These are phyloP conservation scores for Candida railenensis DNA, from an alignment of 805 yeast genomes.

Conservation along the genomic window DNA sequence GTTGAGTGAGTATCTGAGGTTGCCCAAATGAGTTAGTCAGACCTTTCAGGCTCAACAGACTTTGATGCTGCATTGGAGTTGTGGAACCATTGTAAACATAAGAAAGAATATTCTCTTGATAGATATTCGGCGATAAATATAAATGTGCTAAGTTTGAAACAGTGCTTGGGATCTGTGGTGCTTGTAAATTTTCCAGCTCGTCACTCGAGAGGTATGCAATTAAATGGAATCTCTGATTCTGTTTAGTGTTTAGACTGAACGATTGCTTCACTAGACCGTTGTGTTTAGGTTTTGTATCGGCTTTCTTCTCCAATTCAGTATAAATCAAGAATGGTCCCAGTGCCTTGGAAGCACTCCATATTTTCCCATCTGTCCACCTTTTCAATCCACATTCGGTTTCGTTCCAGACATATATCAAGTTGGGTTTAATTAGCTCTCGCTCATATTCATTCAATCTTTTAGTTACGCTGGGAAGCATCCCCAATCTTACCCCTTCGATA, in stretches of 20 bases:
- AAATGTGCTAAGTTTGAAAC: constrained; percentile 23
- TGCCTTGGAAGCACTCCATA: constrained; percentile 74
- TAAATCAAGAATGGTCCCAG: constrained; percentile 49
- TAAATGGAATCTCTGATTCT: constrained; percentile 55
- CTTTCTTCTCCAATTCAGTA: constrained; percentile 52
- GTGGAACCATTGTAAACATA: constrained; percentile 3
- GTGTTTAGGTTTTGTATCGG: constrained; percentile 24
- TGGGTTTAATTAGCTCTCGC: constrained; percentile 51
- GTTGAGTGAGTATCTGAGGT: constrained; percentile 13
- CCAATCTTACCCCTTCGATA: constrained; percentile 62
- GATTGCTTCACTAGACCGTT: constrained; percentile 66
- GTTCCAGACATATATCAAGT: constrained; percentile 70
- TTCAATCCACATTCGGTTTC: constrained; percentile 70
- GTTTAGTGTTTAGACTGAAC: constrained; percentile 53
- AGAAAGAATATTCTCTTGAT: constrained; percentile 19
- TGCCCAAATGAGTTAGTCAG: background rate
- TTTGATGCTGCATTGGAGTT: background rate
- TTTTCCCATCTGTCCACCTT: constrained; percentile 76
- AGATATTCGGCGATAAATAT: constrained; percentile 17
- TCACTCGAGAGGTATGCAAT: constrained; percentile 46
- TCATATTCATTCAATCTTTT: constrained; percentile 59
- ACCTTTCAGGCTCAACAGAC: too few relatives aligned
- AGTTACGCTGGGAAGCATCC: constrained; percentile 55
- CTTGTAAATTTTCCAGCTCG: constrained; percentile 4
- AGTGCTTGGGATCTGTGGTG: constrained; percentile 17